Evolutionary conservation across 129 eudicot genomes (phyloP).

Genomic region (Centella asiatica): DNA sequence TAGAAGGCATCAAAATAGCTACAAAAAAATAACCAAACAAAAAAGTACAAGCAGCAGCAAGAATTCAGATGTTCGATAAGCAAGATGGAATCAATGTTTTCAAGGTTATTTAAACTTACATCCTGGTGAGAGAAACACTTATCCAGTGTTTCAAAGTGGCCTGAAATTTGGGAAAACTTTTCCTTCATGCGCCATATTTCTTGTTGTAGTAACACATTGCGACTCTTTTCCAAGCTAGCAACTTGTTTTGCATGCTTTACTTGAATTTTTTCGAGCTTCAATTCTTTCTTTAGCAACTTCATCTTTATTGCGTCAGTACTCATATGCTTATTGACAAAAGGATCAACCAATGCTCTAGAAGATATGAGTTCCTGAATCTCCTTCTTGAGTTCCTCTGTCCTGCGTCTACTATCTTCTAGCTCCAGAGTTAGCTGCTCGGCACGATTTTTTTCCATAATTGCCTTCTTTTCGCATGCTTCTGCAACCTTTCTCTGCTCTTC

Average conservation of each 20-base stretch:
- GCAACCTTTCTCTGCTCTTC: background rate
- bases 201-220: conserved; percentile 37
- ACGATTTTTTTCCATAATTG: background rate
- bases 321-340: background rate
- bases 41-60: background rate
- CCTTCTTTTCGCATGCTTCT: background rate
- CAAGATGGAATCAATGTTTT: conserved; percentile 49
- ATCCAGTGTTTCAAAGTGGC: conserved; percentile 44
- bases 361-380: background rate
- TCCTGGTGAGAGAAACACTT: conserved; percentile 25
- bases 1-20: conserved; percentile 14
- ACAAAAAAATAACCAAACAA: conserved; percentile 1
- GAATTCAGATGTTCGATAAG: background rate
- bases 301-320: conserved; percentile 29
- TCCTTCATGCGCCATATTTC: conserved; percentile 50
- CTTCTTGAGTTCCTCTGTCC: background rate
- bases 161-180: conserved; percentile 34
- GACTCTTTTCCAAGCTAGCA: conserved; percentile 44
- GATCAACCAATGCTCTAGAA: background rate
- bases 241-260: conserved; percentile 72
- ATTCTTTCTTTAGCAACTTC: conserved; percentile 49
- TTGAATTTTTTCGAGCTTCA: conserved; percentile 69
- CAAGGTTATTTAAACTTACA: conserved; percentile 40
- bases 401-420: background rate
- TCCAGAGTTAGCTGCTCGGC: background rate